Evolutionary conservation across 2,329 filamentous ascomycete species (phyloP).

Genomic region (Aspergillus ustus): DNA sequence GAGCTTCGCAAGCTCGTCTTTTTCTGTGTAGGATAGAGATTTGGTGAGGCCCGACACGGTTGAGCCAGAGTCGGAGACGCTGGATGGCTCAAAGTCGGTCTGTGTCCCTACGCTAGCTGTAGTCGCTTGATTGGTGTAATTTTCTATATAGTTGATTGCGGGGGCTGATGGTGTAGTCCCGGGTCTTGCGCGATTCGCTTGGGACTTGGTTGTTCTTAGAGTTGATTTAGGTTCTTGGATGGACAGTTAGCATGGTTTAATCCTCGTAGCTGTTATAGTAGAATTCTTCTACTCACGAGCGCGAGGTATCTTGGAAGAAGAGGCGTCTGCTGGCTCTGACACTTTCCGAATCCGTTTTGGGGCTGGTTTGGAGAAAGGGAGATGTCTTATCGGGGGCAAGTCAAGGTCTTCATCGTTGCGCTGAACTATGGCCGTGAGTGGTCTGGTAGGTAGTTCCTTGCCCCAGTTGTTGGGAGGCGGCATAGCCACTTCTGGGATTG

Average conservation of each 20-base stretch:
- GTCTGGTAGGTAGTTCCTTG: slow-evolving; percentile 17
- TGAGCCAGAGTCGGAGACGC: not conserved
- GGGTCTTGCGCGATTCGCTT: not conserved
- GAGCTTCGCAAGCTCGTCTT: slow-evolving; percentile 39
- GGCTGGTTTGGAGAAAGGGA: slow-evolving; percentile 44
- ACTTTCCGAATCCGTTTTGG: slow-evolving; percentile 24
- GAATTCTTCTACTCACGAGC: not conserved
- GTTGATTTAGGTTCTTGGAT: not conserved
- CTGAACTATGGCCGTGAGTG: slow-evolving; percentile 33
- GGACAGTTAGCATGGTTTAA: not conserved
- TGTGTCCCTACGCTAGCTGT: not conserved
- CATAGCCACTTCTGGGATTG: not conserved
- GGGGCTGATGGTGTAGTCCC: not conserved
- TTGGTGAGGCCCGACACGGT: slow-evolving; percentile 33
- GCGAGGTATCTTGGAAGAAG: not conserved
- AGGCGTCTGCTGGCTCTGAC: not conserved
- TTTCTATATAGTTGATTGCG: not conserved
- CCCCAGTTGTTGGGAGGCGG: not conserved
- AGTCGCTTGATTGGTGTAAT: not conserved
- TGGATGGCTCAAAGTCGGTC: not conserved
- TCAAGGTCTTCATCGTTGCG: slow-evolving; percentile 36
- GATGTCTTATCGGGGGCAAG: slow-evolving; percentile 48
- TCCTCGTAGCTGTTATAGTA: not conserved
- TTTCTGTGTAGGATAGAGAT: slow-evolving; percentile 36
- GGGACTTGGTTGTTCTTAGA: not conserved